Evolutionary conservation across 1,284 basidiomycete genomes (phyloP), one percentile per base, ranked within the genome.

Genomic region (Lentinus polychrous): DNA sequence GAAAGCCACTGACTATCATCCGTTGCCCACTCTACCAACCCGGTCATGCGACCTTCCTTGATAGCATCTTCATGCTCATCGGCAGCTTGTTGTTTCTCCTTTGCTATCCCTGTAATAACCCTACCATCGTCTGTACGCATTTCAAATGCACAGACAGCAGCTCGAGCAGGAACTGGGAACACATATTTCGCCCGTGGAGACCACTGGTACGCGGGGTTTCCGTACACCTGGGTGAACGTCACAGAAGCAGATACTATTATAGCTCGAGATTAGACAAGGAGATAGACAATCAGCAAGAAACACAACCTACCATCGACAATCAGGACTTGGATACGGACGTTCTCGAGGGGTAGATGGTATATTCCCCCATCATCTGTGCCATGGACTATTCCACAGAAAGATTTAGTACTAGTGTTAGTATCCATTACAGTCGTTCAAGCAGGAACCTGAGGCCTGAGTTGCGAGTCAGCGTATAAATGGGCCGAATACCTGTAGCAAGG

Each of bases 141-240:
- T 33, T 72, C 66, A 53, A 81, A 81, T 0, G 65, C 70, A 45
- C 74, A 78, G 2, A 79, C 69, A 0, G 74, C 73, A 0, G 71
- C 70, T n/a, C 62, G 65, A 0, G 73, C 76, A 1, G 81, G 82
- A 1, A 83, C 68, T 1, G 81, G 81, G 53, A 84, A 83, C 39
- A 72, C 66, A 57, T 81, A 84, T 34, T 73, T 71, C 7, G 75
- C 76, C 42, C 71, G 65, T 36, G 62, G 53, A 0, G 78, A 75
- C 0, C 66, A 49, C 12, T 53, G 49, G 12, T 57, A 51, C 1
- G 62, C 61, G 0, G 64, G 51, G 55, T 82, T 79, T 14, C 48
- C 55, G 57, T 74, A 84, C 0, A 56, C 60, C 51, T 83, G 81
- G 0, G 57, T 57, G n/a, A 84, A 56, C 0, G 68, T 66, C 6